Evolutionary conservation across 768 basidiomycete genomes (phyloP).

Genomic region (Pisolithus marmoratus): DNA sequence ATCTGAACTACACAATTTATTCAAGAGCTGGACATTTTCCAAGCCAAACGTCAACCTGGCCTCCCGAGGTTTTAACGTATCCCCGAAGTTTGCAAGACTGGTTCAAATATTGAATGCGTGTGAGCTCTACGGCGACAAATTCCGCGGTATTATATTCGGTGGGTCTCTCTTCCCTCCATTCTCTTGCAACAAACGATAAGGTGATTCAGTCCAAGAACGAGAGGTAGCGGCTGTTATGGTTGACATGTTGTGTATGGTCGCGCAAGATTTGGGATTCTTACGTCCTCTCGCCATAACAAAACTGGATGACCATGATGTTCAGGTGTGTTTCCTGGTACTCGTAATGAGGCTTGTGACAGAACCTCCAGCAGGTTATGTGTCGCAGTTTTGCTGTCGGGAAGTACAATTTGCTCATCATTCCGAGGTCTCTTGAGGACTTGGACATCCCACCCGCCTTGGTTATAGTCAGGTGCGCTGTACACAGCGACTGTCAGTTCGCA

Average conservation of each 20-base stretch:
- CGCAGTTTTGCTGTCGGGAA: conserved; percentile 48
- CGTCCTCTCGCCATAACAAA: conserved; percentile 47
- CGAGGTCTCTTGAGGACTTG: conserved; percentile 54
- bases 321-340: conserved; percentile 19
- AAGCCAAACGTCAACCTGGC: conserved; percentile 56
- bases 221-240: conserved; percentile 51
- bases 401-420: conserved; percentile 60
- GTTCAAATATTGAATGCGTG: conserved; percentile 55
- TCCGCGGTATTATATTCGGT: conserved; percentile 69
- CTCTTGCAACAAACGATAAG: conserved; percentile 6
- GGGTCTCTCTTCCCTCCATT: background rate
- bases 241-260: conserved; percentile 52
- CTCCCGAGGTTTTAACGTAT: conserved; percentile 60
- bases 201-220: conserved; percentile 43
- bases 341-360: conserved; percentile 2
- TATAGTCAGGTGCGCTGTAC: conserved; percentile 51
- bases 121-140: conserved; percentile 45
- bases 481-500: background rate
- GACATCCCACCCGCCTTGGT: conserved; percentile 52
- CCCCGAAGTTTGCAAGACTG: conserved; percentile 59
- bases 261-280: conserved; percentile 46
- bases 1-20: conserved; percentile 29
- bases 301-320: conserved; percentile 27
- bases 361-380: conserved; percentile 41
- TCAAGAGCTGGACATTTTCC: conserved; percentile 59